Evolutionary conservation across 441 rosid species (phyloP).

Genomic region (Pelargonium myrrhifolium): DNA sequence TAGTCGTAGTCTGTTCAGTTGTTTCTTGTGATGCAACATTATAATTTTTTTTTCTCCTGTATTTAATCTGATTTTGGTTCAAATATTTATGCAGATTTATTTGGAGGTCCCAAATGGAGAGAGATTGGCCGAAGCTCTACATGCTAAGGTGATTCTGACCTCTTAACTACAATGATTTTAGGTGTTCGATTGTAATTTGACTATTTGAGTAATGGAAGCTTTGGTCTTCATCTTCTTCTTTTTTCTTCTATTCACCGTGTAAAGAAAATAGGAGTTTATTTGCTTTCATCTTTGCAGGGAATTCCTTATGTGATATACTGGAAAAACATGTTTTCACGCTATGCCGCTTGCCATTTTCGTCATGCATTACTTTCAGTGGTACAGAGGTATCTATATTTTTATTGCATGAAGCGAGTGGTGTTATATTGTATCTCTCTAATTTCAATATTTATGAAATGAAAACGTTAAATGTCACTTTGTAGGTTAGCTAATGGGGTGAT

Average conservation of each 20-base stretch:
- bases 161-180: not conserved
- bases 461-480: not conserved
- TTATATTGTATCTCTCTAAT: too few relatives aligned
- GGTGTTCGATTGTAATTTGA: not conserved
- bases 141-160: conserved; percentile 17
- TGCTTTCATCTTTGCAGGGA: not conserved
- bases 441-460: not conserved
- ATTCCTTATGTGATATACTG: conserved; percentile 7
- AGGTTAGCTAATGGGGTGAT: not conserved
- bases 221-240: not conserved
- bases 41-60: not conserved
- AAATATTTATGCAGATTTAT: conserved; percentile 18
- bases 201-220: not conserved
- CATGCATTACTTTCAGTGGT: conserved; percentile 2
- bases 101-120: conserved; percentile 21
- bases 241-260: too few relatives aligned
- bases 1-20: not conserved
- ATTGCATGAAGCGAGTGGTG: not conserved
- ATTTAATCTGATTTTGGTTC: not conserved
- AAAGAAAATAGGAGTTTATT: not conserved
- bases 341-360: not conserved
- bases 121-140: conserved; percentile 20
- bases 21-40: not conserved
- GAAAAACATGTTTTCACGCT: not conserved
- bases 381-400: not conserved